phyloP scores from a whole-genome alignment of 2,329 filamentous ascomycete genomes.

The Ascochyta rabiei region DNA sequence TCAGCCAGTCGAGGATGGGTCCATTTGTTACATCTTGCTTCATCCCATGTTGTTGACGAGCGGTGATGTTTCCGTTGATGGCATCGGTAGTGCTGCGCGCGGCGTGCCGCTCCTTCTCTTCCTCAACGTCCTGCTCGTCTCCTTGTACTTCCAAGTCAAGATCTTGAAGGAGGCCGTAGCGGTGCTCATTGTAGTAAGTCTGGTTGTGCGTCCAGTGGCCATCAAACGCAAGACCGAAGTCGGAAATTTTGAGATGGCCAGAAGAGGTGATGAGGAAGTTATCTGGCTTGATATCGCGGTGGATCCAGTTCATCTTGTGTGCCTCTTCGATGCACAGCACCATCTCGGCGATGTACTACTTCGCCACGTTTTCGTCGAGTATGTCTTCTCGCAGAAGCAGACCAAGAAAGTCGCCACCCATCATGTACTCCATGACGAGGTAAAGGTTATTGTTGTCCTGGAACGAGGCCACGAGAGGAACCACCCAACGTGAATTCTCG shows the following conservation, averaged over 20 bases:
- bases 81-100: constrained; percentile 54
- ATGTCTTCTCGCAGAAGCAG: constrained; percentile 84
- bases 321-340: constrained; percentile 92
- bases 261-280: constrained; percentile 91
- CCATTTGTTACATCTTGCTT: constrained; percentile 35
- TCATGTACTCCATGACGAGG: constrained; percentile 98
- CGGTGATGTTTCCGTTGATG: constrained; percentile 41
- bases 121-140: constrained; percentile 71
- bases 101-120: constrained; percentile 57
- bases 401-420: constrained; percentile 91
- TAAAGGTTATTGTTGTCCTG: constrained; percentile 86
- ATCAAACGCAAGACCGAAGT: constrained; percentile 94
- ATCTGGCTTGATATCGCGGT: constrained; percentile 95
- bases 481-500: constrained; percentile 87
- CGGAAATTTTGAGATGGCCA: constrained; percentile 92
- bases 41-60: constrained; percentile 24
- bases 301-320: constrained; percentile 86
- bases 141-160: constrained; percentile 76
- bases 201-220: constrained; percentile 94
- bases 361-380: constrained; percentile 76
- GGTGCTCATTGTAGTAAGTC: constrained; percentile 81
- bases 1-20: constrained; percentile 50
- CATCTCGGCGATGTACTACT: constrained; percentile 95
- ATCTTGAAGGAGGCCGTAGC: constrained; percentile 78
- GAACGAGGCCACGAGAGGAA: constrained; percentile 86